Conservation (phyloP, 2,329 filamentous ascomycete species). For the Fusarium bactridioides region DNA sequence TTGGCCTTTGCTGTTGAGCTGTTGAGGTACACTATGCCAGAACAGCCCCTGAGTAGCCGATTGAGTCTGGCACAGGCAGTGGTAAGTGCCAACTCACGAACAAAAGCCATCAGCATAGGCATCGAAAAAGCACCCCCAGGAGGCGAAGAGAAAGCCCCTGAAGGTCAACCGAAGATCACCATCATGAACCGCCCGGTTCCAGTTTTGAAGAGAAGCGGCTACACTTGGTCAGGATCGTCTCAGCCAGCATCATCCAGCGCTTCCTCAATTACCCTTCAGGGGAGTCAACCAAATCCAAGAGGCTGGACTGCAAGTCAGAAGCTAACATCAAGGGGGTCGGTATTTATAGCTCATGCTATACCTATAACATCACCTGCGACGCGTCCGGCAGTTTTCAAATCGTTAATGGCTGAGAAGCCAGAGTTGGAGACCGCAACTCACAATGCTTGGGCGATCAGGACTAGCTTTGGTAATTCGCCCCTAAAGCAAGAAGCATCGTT, state of each 20-base stretch:
- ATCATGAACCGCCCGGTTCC: slow-evolving; percentile 78
- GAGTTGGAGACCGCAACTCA: slow-evolving; percentile 63
- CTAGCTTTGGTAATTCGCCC: slow-evolving; percentile 48
- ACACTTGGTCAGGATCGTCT: slow-evolving; percentile 54
- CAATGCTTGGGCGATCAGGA: slow-evolving; percentile 62
- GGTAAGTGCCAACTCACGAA: slow-evolving; percentile 80
- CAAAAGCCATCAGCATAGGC: slow-evolving; percentile 78
- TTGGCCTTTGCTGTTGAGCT: slow-evolving; percentile 80
- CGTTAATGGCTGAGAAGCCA: slow-evolving; percentile 58
- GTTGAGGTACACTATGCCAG: slow-evolving; percentile 82
- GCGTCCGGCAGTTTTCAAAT: slow-evolving; percentile 54
- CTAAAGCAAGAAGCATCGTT: slow-evolving; percentile 59
- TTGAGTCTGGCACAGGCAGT: slow-evolving; percentile 85
- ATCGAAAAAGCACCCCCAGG: slow-evolving; percentile 70
- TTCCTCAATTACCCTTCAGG: slow-evolving; percentile 22
- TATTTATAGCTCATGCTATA: slow-evolving; percentile 63
- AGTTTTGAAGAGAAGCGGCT: slow-evolving; percentile 81
- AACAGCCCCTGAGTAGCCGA: slow-evolving; percentile 84
- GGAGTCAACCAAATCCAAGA: slow-evolving; percentile 30
- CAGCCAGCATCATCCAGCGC: slow-evolving; percentile 25
- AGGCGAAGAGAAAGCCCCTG: slow-evolving; percentile 75
- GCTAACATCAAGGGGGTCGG: slow-evolving; percentile 61
- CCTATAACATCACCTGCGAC: slow-evolving; percentile 50
- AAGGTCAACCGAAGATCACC: slow-evolving; percentile 76
- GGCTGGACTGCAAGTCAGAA: slow-evolving; percentile 62